phyloP scores from a whole-genome alignment of 345 rosid genomes.

The Cardamine resedifolia region DNA sequence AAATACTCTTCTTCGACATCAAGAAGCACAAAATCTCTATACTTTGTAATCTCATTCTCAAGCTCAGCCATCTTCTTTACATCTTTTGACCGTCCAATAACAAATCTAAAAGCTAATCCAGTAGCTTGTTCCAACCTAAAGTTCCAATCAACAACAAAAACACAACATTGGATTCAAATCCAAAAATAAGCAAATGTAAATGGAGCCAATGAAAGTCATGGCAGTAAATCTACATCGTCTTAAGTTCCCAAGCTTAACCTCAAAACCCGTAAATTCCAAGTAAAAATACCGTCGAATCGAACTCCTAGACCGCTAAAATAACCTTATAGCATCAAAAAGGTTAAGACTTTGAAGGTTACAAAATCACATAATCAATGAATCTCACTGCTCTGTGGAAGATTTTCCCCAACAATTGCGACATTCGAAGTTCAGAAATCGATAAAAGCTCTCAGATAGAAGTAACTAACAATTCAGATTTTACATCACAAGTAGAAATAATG shows the following conservation, averaged over 20 bases:
- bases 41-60: constrained; percentile 55
- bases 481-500: neutral
- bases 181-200: neutral
- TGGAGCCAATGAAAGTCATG: neutral
- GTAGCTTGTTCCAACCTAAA: constrained; percentile 86
- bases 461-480: neutral
- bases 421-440: neutral
- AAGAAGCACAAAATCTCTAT: constrained; percentile 70
- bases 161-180: neutral
- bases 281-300: neutral
- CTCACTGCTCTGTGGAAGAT: neutral
- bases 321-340: constrained; percentile 7
- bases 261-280: neutral
- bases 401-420: neutral
- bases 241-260: too few species aligned
- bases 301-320: neutral
- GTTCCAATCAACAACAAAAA: constrained; percentile 17
- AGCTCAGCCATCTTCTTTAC: constrained; percentile 63
- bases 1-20: constrained; percentile 70
- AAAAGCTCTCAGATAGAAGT: neutral
- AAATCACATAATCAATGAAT: neutral
- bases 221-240: neutral
- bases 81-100: constrained; percentile 71
- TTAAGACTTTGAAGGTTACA: constrained; percentile 1
- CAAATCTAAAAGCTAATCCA: constrained; percentile 76